phyloP scores from a whole-genome alignment of 176 grass and related monocot species.

The Rhipidocladum racemiflorum region DNA sequence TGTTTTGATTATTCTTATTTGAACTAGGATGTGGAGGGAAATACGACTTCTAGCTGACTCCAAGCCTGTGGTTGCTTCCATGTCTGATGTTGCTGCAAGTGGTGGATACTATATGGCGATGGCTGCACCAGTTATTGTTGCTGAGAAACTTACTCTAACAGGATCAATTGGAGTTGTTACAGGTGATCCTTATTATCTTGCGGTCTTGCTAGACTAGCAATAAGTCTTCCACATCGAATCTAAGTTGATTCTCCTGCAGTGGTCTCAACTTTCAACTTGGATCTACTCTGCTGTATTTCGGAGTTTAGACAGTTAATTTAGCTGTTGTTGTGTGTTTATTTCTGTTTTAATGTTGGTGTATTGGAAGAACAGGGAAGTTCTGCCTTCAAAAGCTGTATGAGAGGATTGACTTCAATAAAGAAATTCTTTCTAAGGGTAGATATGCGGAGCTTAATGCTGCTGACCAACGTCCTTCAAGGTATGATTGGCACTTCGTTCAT shows the following conservation, averaged over 20 bases:
- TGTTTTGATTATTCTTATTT: constrained; percentile 42
- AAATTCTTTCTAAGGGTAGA: constrained; percentile 80
- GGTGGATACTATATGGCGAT: constrained; percentile 97
- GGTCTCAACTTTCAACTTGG: constrained; percentile 2
- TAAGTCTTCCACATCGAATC: neutral
- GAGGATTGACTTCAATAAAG: constrained; percentile 88
- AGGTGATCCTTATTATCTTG: constrained; percentile 50
- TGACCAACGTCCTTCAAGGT: constrained; percentile 85
- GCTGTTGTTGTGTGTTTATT: constrained; percentile 24
- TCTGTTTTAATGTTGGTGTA: constrained; percentile 23
- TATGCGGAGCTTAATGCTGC: constrained; percentile 81
- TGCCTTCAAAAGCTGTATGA: constrained; percentile 82
- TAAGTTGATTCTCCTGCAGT: constrained; percentile 5
- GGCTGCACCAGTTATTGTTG: constrained; percentile 84
- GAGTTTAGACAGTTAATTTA: neutral
- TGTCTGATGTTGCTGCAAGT: constrained; percentile 97
- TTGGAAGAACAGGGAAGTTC: constrained; percentile 71
- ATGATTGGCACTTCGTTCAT: neutral
- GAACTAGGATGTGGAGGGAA: constrained; percentile 94
- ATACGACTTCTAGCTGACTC: constrained; percentile 77
- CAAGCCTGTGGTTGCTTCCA: constrained; percentile 93
- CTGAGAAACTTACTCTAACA: constrained; percentile 93
- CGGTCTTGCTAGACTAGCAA: neutral
- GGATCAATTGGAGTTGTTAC: constrained; percentile 95
- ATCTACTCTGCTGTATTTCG: constrained; percentile 15